Conservation (phyloP, 805 yeast species). For the Candida broadrunensis region DNA sequence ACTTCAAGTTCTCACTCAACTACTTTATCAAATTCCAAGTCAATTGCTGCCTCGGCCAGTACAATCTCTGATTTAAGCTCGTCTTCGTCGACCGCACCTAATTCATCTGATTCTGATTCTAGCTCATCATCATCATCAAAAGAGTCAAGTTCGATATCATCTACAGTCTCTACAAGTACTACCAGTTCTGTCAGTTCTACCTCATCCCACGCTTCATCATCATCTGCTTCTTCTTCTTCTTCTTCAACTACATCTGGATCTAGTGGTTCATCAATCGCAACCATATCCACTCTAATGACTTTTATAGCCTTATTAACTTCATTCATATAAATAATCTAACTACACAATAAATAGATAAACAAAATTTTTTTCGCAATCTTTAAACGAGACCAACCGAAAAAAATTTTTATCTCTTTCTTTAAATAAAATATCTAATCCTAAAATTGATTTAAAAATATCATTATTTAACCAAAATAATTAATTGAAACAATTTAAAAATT, state of each 20-base stretch:
- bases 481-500: too few relatives aligned
- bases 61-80: slow-evolving; percentile 6
- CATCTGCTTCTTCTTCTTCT: slow-evolving; percentile 4
- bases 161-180: slow-evolving; percentile 3
- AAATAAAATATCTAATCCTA: too few relatives aligned
- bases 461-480: too few relatives aligned
- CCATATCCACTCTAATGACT: background rate
- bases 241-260: slow-evolving; percentile 4
- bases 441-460: too few relatives aligned
- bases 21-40: slow-evolving; percentile 37
- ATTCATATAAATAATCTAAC: background rate
- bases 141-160: background rate
- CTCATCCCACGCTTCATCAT: background rate
- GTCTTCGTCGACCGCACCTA: slow-evolving; percentile 1
- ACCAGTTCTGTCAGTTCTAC: slow-evolving; percentile 2
- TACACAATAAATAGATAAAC: too few relatives aligned
- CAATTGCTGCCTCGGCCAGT: slow-evolving; percentile 10
- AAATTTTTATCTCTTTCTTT: too few relatives aligned
- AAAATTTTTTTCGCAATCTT: too few relatives aligned
- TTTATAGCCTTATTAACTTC: background rate
- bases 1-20: background rate
- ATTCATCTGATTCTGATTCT: slow-evolving; percentile 4
- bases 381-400: too few relatives aligned
- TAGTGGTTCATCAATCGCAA: slow-evolving; percentile 1
- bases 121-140: slow-evolving; percentile 2